Evolutionary conservation across 2,329 filamentous ascomycete genomes (phyloP), one percentile per base, ranked within the genome.

Genomic region (Monosporascus sp.): DNA sequence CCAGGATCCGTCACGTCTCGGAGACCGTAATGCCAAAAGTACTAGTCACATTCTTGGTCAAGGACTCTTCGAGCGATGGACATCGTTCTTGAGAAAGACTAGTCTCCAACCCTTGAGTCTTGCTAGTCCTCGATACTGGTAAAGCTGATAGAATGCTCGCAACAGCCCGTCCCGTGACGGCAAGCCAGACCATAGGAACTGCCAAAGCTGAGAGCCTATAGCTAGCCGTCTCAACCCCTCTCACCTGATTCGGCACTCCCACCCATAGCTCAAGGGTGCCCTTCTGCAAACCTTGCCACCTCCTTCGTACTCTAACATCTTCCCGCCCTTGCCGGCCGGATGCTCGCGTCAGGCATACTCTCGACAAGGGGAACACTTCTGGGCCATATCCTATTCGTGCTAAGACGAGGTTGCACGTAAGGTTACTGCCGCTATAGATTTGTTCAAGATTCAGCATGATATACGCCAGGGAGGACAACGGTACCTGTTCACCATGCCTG

Each of bases 361-460:
- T 51, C 51, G 58, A 53, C 51, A 54, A 57, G 56, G 60, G 22
- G 60, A 56, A 63, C 56, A 55, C 52, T 56, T 52, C 55, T 55
- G 57, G 60, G 55, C 51, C 52, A 64, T 66, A 66, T 66, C 64
- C 64, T 65, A 63, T 56, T 57, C 43, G 56, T 60, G 62, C 60
- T 60, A 60, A 57, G 57, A 56, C 54, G 56, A 53, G 56, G 62
- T 53, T 47, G 31, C 31, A 59, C 58, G 60, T 63, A 61, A 62
- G 56, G 64, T 62, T 60, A 51, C 59, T 55, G 54, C 54, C 58
- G 53, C 54, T 60, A 62, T 55, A 54, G 54, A 57, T 63, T 59
- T 57, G 57, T 60, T 65, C 50, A 60, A 64, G 58, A 62, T 61
- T 57, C 57, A 57, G 57, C 54, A 58, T 56, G 57, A 55, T 58